phyloP scores from a whole-genome alignment of 108 stramenopile genomes.

The Nitzschia putrida region DNA sequence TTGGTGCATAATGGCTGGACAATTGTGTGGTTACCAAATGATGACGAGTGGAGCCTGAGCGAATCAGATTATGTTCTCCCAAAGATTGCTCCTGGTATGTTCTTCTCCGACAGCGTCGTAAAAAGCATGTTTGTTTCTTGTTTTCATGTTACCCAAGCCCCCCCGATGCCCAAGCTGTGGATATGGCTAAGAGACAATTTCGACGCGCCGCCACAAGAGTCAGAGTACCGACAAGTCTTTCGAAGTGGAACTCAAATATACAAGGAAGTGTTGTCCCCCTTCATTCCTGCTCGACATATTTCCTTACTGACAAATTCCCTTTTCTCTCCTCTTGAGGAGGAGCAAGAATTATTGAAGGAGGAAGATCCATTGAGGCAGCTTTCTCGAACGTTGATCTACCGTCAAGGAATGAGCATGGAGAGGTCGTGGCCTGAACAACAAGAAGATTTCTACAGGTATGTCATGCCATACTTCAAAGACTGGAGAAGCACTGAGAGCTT shows the following conservation, averaged over 20 bases:
- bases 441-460: slow-evolving; percentile 47
- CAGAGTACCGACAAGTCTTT: neutral
- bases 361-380: slow-evolving; percentile 1
- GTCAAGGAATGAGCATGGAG: neutral
- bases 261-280: neutral
- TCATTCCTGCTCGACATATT: slow-evolving; percentile 42
- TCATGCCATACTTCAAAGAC: slow-evolving; percentile 29
- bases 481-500: slow-evolving; percentile 39
- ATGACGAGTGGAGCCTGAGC: slow-evolving; percentile 39
- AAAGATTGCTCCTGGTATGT: slow-evolving; percentile 55
- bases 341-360: too few relatives aligned
- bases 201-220: slow-evolving; percentile 30
- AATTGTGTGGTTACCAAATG: slow-evolving; percentile 43
- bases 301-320: slow-evolving; percentile 33
- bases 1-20: slow-evolving; percentile 55
- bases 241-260: slow-evolving; percentile 3
- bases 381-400: slow-evolving; percentile 22
- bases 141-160: slow-evolving; percentile 29
- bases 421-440: slow-evolving; percentile 38
- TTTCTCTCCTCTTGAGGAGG: neutral
- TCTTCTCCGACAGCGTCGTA: slow-evolving; percentile 51
- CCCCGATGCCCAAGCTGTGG: slow-evolving; percentile 29
- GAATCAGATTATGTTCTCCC: slow-evolving; percentile 63
- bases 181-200: slow-evolving; percentile 21
- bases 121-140: slow-evolving; percentile 60